phyloP scores from a whole-genome alignment of 1,284 basidiomycete species.

The Phylloporus sp. region DNA sequence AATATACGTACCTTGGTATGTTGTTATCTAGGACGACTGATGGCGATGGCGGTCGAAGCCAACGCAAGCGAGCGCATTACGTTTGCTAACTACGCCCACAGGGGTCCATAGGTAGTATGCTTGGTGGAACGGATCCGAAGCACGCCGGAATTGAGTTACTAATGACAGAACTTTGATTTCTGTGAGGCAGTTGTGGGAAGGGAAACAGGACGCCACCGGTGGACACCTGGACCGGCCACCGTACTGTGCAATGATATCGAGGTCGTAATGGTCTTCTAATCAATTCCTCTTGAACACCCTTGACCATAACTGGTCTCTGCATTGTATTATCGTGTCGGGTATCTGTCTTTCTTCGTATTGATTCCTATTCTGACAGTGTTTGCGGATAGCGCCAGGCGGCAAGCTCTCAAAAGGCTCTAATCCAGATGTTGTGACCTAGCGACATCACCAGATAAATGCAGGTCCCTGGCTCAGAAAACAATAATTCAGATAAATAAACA shows the following conservation, averaged over 20 bases:
- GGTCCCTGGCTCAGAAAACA: neutral
- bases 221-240: neutral
- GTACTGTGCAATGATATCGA: neutral
- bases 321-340: neutral
- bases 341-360: neutral
- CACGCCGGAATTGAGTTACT: neutral
- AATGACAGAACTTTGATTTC: neutral
- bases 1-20: neutral
- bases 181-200: neutral
- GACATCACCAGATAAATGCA: neutral
- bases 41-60: neutral
- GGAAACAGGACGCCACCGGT: neutral
- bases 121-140: neutral
- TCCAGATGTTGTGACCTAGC: neutral
- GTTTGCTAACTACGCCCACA: neutral
- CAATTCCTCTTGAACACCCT: neutral
- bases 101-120: neutral
- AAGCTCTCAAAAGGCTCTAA: neutral
- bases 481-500: neutral
- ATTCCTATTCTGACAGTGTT: neutral
- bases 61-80: neutral
- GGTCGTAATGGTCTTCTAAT: neutral
- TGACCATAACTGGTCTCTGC: neutral
- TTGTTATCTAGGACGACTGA: neutral
- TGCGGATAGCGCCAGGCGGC: neutral